Conservation (phyloP, 345 rosid genomes). For the Arabidopsis arenosa region DNA sequence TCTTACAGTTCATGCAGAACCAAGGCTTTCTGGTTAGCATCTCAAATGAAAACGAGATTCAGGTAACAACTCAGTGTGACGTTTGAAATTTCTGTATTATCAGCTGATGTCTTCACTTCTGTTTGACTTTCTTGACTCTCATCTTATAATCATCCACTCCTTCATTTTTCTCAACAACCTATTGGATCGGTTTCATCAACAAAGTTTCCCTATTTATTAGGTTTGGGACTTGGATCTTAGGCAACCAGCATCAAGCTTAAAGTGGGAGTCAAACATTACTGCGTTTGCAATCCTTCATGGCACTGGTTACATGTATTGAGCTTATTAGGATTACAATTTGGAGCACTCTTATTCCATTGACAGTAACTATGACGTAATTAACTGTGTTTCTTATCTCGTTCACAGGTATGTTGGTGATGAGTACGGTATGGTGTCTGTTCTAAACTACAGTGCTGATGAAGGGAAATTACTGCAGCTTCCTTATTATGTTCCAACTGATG, state of each 20-base stretch:
- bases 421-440: slow-evolving; percentile 67
- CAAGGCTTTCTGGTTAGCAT: slow-evolving; percentile 73
- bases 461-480: slow-evolving; percentile 60
- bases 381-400: slow-evolving; percentile 22
- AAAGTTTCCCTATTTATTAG: slow-evolving; percentile 49
- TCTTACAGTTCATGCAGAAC: slow-evolving; percentile 74
- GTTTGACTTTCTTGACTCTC: slow-evolving; percentile 24
- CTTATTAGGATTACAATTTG: slow-evolving; percentile 12
- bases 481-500: slow-evolving; percentile 66
- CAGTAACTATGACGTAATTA: slow-evolving; percentile 16
- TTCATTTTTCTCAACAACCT: slow-evolving; percentile 27
- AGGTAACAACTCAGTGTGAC: slow-evolving; percentile 53
- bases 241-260: slow-evolving; percentile 53
- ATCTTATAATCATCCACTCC: slow-evolving; percentile 19
- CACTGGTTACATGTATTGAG: slow-evolving; percentile 72
- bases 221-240: slow-evolving; percentile 86
- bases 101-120: slow-evolving; percentile 19
- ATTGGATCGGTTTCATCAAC: slow-evolving; percentile 11
- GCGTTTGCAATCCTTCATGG: slow-evolving; percentile 75
- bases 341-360: slow-evolving; percentile 4
- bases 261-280: slow-evolving; percentile 84
- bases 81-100: slow-evolving; percentile 38
- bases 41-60: slow-evolving; percentile 74
- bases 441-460: slow-evolving; percentile 64
- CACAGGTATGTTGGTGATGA: slow-evolving; percentile 87